Base-by-base conservation (phyloP, 2,329 filamentous ascomycete genomes). In the Fusarium subglutinans region DNA sequence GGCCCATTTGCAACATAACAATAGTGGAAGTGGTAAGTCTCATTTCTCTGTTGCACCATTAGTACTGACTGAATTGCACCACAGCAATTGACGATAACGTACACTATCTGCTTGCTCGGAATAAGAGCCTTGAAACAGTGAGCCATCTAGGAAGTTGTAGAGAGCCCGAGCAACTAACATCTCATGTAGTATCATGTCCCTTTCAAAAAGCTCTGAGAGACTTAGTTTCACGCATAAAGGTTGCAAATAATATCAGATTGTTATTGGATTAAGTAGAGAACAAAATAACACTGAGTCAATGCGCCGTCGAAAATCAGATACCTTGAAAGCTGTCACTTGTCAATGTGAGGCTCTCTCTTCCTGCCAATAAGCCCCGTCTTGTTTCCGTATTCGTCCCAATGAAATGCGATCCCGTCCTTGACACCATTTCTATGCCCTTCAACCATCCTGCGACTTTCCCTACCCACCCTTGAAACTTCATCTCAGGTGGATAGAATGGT, bases 21-120 rank as follows among this genome's bases (percentile, higher is more conserved):
- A 77, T 30, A 76, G 76, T 22, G 79, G 76, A 15, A 82, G 78
- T 61, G 66, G 81, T 81, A 69, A 56, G 80, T 56, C 30, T 26
- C 17, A 24, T 12, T 33, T 37, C 24, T n/a, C n/a, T 26, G 22
- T 24, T n/a, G 37, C 37, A 14, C 18, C 26, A 22, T 40, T 33
- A 26, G 18, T 20, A 28, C 20, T 28, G 13, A 47, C 26, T 53
- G 64, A 30, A 65, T 45, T 35, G 60, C 26, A 18, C 20, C 28
- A 17, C 38, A 84, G 83, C 77, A 22, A 83, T 84, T 57, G 79
- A 81, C 43, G 72, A 81, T n/a, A 80, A 84, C 59, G 75, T 83
- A 22, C 78, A 81, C 55, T 77, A 81, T 38, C 58, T 83, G 37
- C 76, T 76, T 56, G 73, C 74, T 30, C 78, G 78, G 47, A 76